Base-by-base conservation (phyloP, 306 rosid genomes). In the Hippophae rhamnoides region DNA sequence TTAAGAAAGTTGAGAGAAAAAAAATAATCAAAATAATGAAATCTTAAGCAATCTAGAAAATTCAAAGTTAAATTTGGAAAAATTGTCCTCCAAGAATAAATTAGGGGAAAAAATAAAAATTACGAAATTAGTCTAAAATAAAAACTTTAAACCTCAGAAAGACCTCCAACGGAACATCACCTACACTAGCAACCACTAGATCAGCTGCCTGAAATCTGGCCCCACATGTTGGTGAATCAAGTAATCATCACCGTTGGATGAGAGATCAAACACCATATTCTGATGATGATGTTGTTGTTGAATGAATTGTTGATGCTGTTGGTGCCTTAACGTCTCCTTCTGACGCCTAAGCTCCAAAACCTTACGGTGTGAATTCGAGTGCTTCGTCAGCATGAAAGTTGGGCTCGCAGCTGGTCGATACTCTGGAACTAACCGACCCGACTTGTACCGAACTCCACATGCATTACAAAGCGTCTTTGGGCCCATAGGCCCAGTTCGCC, bases 391-490 rank as follows among this genome's bases (percentile, higher is more conserved):
- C 66, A 88, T 70, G 4, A 88, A 93, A 0, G 99, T 93, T 8
- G 97, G 99, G 75, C 99, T 93, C 1, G 99, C 79, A 0, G 99
- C 97, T 0, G 99, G 99, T 43, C 99, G 73, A 57, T 88, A 88
- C 65, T 93, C 99, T 1, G 97, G 94, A 46, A 92, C 99, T 0
- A 89, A 63, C 43, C 97, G 65, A 0, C 97, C 97, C 0, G 97
- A 89, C 62, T 89, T 89, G 68, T 81, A 89, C 45, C 97, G 73
- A 10, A 89, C 97, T 2, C 97, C 97, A 9, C 97, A 89, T 0
- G 97, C 97, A 3, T 89, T 89, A 59, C 97, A 89, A 0, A 89
- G 72, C 1, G 95, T 89, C 26, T 89, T 89, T 0, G 97, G 97
- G 1, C 97, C 97, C 78, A 80, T 57, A 0, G 97, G 97, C 5